These are phyloP conservation scores for Paecilomyces sp. DNA, from an alignment of 2,329 filamentous ascomycete species.

Conservation along the genomic window DNA sequence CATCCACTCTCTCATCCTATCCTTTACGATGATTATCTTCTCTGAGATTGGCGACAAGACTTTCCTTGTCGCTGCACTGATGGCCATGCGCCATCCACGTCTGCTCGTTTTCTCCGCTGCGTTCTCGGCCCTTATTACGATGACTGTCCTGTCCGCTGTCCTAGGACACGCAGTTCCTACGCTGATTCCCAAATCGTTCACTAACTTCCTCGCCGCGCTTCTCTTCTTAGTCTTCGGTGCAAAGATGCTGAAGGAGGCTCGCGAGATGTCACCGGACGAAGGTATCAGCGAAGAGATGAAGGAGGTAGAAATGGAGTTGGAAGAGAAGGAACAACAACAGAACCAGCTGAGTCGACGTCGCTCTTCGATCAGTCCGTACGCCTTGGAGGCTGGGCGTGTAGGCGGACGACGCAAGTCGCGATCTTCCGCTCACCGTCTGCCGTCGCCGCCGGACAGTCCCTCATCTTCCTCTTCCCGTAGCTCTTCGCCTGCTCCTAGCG, in stretches of 20 bases:
- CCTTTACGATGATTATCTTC: constrained; percentile 94
- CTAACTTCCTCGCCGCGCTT: constrained; percentile 74
- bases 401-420: constrained; percentile 57
- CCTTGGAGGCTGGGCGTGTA: constrained; percentile 71
- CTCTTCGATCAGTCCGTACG: constrained; percentile 65
- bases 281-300: constrained; percentile 96
- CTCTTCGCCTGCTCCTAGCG: constrained; percentile 43
- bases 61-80: constrained; percentile 90
- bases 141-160: constrained; percentile 91
- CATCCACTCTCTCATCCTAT: constrained; percentile 81
- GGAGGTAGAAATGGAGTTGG: constrained; percentile 88
- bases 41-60: constrained; percentile 98
- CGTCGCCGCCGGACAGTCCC: constrained; percentile 72
- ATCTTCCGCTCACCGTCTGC: constrained; percentile 62
- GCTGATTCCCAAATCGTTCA: constrained; percentile 82
- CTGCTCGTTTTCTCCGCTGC: constrained; percentile 90
- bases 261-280: constrained; percentile 81
- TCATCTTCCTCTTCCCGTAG: constrained; percentile 66
- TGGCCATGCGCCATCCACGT: constrained; percentile 98
- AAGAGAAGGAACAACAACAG: constrained; percentile 80
- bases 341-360: constrained; percentile 58
- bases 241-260: constrained; percentile 76
- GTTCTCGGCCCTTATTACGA: constrained; percentile 82
- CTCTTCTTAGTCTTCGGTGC: constrained; percentile 87
- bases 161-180: constrained; percentile 88